Evolutionary conservation across 83 land plant species (phyloP), one percentile per base, ranked within the genome.

Genomic region (Isoetes engelmannii): DNA sequence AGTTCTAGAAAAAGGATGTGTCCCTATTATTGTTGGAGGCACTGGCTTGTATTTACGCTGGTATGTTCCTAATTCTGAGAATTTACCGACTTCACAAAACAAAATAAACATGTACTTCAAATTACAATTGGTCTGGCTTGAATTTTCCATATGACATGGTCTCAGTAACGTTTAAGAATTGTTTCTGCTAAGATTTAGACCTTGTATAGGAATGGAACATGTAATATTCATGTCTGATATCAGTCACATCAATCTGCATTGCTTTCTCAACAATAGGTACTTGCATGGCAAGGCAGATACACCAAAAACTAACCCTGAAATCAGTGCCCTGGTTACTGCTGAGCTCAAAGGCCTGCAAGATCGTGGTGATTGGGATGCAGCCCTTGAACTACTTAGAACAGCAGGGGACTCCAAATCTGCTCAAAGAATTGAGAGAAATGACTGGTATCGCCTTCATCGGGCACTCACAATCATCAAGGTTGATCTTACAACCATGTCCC

Each of bases 41-140:
- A 87, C 94, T 21, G 98, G 98, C 18, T 65, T 93, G 74, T 93
- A 93, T 67, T 59, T 93, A 69, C 82, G 98, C 53, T 93, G 98
- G 98, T 93, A 77, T 21, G 86, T 51, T 73, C 4, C 50, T 45
- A n/a, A 45, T 20, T 59, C n/a, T 69, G 9, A 15, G 4, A 28
- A 10, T 19, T 51, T n/a, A 4, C 5, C 51, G 49, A 9, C 45
- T 6, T 61, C 5, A 3, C 18, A n/a, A 7, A 43, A 15, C 9
- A 43, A 12, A 42, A 42, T 45, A 13, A 13, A 45, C 18, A 12
- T 63, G n/a, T 20, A 28, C 5, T 37, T 37, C 47, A 62, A 45
- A 47, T 5, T 28, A 28, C 37, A 28, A 28, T 28, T 28, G 37
- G 2, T 2, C 37, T 28, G 37, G 37, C 37, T 28, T 28, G 37